A percentile compares a stretch with the other conserved stretches of the same genome.
These are phyloP conservation scores for Termitomyces heimii DNA, from an alignment of 768 basidiomycete genomes.

Conservation along the genomic window DNA sequence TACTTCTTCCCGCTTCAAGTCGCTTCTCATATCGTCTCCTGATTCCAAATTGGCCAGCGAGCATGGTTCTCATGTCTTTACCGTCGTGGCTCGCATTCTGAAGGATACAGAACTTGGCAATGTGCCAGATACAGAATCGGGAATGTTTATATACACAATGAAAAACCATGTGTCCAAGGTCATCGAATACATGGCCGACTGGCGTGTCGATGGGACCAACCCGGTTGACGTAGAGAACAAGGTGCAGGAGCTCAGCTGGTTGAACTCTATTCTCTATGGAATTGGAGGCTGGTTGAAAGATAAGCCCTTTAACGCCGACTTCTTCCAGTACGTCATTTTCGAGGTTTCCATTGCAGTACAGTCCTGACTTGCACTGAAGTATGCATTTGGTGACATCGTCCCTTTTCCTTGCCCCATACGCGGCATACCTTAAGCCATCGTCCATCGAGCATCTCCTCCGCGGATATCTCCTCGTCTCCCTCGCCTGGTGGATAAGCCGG, in stretches of 20 bases:
- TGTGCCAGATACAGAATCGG: slow-evolving; percentile 3
- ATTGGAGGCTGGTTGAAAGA: slow-evolving; percentile 14
- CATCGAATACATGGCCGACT: slow-evolving; percentile 11
- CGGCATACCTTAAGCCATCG: slow-evolving; percentile 29
- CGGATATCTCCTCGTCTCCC: slow-evolving; percentile 46
- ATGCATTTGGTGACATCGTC: slow-evolving; percentile 66
- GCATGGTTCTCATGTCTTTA: slow-evolving; percentile 13
- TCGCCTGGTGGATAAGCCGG: slow-evolving; percentile 53
- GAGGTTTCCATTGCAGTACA: neutral
- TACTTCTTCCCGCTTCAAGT: slow-evolving; percentile 10
- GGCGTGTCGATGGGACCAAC: slow-evolving; percentile 14
- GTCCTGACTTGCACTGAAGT: slow-evolving; percentile 22
- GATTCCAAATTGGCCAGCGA: neutral
- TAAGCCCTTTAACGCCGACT: slow-evolving; percentile 18
- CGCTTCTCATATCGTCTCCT: neutral
- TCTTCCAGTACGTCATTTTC: slow-evolving; percentile 13
- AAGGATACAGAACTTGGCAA: slow-evolving; percentile 16
- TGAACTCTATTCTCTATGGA: slow-evolving; percentile 16
- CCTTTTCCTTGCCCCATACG: slow-evolving; percentile 50
- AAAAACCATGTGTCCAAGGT: slow-evolving; percentile 5
- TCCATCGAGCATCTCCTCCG: slow-evolving; percentile 53
- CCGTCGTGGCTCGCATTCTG: slow-evolving; percentile 13
- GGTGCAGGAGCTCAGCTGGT: slow-evolving; percentile 16
- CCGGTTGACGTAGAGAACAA: slow-evolving; percentile 10
- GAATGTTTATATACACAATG: slow-evolving; percentile 10